phyloP scores from a whole-genome alignment of 1,139 yeast genomes.

The Sugiyamaella japonica region DNA sequence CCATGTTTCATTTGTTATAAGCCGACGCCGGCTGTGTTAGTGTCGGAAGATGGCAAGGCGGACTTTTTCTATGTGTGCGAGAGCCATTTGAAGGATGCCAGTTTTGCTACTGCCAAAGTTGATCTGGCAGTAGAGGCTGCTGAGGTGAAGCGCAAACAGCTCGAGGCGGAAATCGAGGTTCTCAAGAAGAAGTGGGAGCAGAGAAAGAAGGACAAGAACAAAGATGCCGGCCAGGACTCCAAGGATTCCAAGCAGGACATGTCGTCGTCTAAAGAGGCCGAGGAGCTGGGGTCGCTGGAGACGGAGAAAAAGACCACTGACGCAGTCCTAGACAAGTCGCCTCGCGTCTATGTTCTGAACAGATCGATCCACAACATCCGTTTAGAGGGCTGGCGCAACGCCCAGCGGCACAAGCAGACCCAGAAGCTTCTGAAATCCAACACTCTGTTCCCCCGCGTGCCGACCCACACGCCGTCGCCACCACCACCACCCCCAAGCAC shows the following conservation, averaged over 20 bases:
- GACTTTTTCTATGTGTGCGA: slow-evolving; percentile 74
- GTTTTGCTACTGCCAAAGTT: slow-evolving; percentile 58
- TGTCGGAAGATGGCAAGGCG: slow-evolving; percentile 48
- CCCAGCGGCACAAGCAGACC: slow-evolving; percentile 44
- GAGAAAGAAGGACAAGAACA: slow-evolving; percentile 27
- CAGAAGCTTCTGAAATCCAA: slow-evolving; percentile 47
- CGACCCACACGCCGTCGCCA: slow-evolving; percentile 37
- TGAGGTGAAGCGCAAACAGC: slow-evolving; percentile 41
- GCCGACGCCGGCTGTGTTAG: slow-evolving; percentile 61
- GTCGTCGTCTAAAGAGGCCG: not conserved
- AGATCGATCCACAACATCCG: slow-evolving; percentile 56
- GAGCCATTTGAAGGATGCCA: slow-evolving; percentile 59
- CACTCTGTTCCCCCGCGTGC: slow-evolving; percentile 58
- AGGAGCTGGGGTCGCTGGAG: slow-evolving; percentile 25
- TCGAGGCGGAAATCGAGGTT: slow-evolving; percentile 47
- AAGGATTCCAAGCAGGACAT: not conserved
- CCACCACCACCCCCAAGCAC: too few species aligned
- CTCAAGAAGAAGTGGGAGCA: slow-evolving; percentile 40
- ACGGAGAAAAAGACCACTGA: slow-evolving; percentile 28
- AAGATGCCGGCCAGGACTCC: slow-evolving; percentile 26
- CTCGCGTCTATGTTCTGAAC: slow-evolving; percentile 53
- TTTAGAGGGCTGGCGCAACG: slow-evolving; percentile 46
- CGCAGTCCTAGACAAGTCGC: slow-evolving; percentile 40
- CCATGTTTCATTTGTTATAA: slow-evolving; percentile 69
- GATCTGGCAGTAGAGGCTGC: slow-evolving; percentile 52